phyloP scores from a whole-genome alignment of 1,284 basidiomycete species.

The Lignosus rhinocerotis region DNA sequence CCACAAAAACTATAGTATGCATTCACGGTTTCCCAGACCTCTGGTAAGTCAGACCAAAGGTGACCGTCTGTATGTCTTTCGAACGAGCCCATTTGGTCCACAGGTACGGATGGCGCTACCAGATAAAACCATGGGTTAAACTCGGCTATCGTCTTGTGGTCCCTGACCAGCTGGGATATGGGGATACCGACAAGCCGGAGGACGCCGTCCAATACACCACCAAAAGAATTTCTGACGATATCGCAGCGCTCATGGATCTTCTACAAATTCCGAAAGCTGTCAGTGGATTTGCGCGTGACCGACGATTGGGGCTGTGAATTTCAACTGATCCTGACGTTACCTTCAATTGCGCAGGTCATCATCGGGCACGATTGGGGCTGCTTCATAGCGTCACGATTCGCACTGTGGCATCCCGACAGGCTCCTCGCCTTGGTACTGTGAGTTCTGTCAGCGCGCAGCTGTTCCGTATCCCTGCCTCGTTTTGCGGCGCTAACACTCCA shows the following conservation, averaged over 20 bases:
- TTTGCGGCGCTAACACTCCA: background rate
- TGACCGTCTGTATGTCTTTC: too few relatives aligned
- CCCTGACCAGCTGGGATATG: slow-evolving; percentile 75
- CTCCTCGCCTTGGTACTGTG: slow-evolving; percentile 59
- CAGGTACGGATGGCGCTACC: slow-evolving; percentile 72
- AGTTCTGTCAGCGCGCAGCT: slow-evolving; percentile 24
- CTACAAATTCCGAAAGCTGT: slow-evolving; percentile 54
- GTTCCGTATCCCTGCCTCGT: background rate
- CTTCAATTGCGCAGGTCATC: slow-evolving; percentile 45
- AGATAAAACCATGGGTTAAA: slow-evolving; percentile 65
- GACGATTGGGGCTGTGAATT: background rate
- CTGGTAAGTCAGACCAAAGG: slow-evolving; percentile 47
- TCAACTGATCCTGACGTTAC: background rate
- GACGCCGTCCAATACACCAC: slow-evolving; percentile 57
- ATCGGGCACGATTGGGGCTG: slow-evolving; percentile 79
- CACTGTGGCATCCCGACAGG: slow-evolving; percentile 65
- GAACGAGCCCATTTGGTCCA: too few relatives aligned
- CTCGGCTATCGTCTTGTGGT: slow-evolving; percentile 67
- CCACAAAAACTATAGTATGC: slow-evolving; percentile 58
- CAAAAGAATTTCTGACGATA: slow-evolving; percentile 58
- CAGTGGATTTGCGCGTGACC: slow-evolving; percentile 26
- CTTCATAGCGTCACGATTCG: slow-evolving; percentile 57
- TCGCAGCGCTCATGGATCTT: slow-evolving; percentile 61
- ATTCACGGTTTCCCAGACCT: slow-evolving; percentile 75
- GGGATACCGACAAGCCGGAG: slow-evolving; percentile 62